phyloP scores from a whole-genome alignment of 2,329 filamentous ascomycete genomes.

The Diaporthe vexans region DNA sequence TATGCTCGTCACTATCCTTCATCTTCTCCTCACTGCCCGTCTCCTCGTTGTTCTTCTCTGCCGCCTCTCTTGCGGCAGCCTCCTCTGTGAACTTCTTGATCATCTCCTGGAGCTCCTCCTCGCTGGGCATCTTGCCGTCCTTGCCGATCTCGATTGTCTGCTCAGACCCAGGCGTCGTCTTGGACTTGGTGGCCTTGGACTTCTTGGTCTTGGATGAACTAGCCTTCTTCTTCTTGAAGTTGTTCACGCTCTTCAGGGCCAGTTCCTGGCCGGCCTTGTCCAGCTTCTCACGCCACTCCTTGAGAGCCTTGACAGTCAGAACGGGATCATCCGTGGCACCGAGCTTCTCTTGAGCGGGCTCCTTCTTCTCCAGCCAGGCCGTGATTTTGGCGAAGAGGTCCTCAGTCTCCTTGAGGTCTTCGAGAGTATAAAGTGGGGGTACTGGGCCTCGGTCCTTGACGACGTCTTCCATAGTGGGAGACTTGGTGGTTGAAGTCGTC shows the following conservation, averaged over 20 bases:
- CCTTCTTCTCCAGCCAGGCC: conserved; percentile 82
- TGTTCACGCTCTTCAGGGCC: conserved; percentile 76
- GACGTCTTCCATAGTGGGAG: conserved; percentile 59
- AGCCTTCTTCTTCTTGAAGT: conserved; percentile 64
- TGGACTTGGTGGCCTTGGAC: conserved; percentile 55
- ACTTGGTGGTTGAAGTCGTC: conserved; percentile 55
- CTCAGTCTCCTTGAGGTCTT: conserved; percentile 78
- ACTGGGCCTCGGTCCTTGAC: conserved; percentile 64
- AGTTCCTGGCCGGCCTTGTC: conserved; percentile 79
- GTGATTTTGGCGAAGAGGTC: conserved; percentile 72
- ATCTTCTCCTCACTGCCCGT: conserved; percentile 45
- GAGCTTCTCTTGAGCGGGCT: conserved; percentile 79
- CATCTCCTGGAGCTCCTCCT: conserved; percentile 64
- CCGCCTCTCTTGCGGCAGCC: conserved; percentile 44
- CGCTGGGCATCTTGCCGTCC: conserved; percentile 59
- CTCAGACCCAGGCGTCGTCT: conserved; percentile 47
- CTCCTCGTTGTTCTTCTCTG: conserved; percentile 36
- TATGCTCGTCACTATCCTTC: conserved; percentile 44
- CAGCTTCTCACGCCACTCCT: conserved; percentile 77
- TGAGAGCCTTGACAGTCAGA: conserved; percentile 79
- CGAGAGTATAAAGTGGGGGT: conserved; percentile 77
- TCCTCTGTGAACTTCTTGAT: conserved; percentile 60
- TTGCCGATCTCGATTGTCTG: conserved; percentile 59
- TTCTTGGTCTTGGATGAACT: conserved; percentile 59
- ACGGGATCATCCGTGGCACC: conserved; percentile 79